phyloP scores from a whole-genome alignment of 140 eudicot species.

The Ambrosia hybrid region DNA sequence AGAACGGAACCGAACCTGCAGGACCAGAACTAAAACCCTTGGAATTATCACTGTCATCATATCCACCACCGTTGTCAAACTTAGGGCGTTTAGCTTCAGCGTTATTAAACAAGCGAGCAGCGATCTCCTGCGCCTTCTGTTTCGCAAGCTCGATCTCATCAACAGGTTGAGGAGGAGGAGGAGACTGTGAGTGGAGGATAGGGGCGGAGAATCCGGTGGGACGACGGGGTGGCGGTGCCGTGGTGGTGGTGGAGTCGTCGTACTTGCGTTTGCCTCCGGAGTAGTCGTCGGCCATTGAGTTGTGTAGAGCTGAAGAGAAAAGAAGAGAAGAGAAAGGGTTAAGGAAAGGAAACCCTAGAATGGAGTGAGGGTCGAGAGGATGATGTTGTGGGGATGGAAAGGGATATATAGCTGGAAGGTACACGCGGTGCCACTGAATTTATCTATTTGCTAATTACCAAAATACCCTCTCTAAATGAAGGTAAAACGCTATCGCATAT shows the following conservation, averaged over 20 bases:
- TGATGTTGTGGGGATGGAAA: background rate
- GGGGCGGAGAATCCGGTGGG: conserved; percentile 79
- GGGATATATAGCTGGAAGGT: no score
- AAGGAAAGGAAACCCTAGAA: conserved; percentile 54
- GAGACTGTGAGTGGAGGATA: conserved; percentile 49
- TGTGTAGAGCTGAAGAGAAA: background rate
- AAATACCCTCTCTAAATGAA: no score
- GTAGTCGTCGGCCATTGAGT: conserved; percentile 69
- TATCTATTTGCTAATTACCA: no score
- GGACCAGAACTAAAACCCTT: conserved; percentile 46
- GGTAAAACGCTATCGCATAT: no score
- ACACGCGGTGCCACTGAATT: no score
- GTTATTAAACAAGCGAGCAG: conserved; percentile 55
- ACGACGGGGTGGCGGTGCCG: conserved; percentile 50
- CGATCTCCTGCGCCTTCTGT: conserved; percentile 83
- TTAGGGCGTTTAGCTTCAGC: conserved; percentile 83
- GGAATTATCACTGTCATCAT: conserved; percentile 44
- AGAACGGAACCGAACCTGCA: conserved; percentile 32
- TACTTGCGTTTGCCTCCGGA: conserved; percentile 70
- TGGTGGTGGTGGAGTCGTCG: conserved; percentile 52
- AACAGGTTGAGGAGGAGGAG: conserved; percentile 65
- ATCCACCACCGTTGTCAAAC: conserved; percentile 71
- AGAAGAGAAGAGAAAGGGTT: conserved; percentile 15
- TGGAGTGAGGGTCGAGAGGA: conserved; percentile 16
- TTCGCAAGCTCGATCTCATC: conserved; percentile 83